Base-by-base conservation (phyloP, 1,139 yeast species). In the Scheffersomyces stambukii region DNA sequence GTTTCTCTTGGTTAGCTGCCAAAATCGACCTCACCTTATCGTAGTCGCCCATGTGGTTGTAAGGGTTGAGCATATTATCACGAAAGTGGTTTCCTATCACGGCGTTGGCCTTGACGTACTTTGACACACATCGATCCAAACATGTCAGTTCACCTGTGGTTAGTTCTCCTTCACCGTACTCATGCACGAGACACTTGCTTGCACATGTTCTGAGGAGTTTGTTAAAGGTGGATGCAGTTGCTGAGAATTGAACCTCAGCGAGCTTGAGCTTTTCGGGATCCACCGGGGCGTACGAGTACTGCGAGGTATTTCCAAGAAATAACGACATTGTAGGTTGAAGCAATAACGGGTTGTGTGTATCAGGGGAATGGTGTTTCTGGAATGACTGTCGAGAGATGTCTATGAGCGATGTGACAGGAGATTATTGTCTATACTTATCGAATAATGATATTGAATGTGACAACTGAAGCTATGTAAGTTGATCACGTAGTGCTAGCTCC, bases 131-230 rank as follows among this genome's bases (percentile, higher is more conserved):
- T 36, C 95, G 60, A 52, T 84, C 93, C 4, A 81, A 58, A 51
- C 95, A 85, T 30, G 74, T 67, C 41, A 63, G 57, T 50, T 85
- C 95, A 16, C 94, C 95, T 42, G 84, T 83, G 36, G 75, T 74
- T 31, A 85, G 60, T 19, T 88, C 96, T 10, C 75, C 70, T 48
- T 88, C 96, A 12, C 86, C 89, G 54, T 82, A 88, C 13, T 75
- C 77, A 33, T 58, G 69, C 6, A 80, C 79, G 25, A 88, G 69
- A 54, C 97, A 88, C 54, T 88, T 88, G 33, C 56, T 47, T 29
- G 70, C 65, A 54, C 95, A 84, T 12, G 69, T 66, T 15, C 57
- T 48, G 24, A 81, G 58, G 43, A 83, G 63, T 35, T 67, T 64
- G 51, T 76, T 75, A 56, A 81, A 82, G 1, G 93, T 75, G 8